Percentiles rank a stretch among this genome's conserved stretches.
These are phyloP conservation scores for Euptelea pleiosperma DNA, from an alignment of 164 flowering plant genomes.

Conservation along the genomic window DNA sequence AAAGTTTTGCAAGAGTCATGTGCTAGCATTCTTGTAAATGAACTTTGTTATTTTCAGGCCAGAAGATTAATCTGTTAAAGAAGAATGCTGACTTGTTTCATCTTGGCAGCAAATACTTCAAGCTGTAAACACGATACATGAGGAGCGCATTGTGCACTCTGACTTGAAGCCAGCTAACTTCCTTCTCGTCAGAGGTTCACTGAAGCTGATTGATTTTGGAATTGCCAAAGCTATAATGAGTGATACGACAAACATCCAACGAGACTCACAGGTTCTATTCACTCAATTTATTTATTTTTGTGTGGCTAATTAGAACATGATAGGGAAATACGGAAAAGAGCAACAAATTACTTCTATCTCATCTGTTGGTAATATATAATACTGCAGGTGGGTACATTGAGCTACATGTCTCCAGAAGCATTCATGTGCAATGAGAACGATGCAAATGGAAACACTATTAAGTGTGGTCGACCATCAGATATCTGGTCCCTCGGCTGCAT, in stretches of 20 bases:
- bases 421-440: constrained; percentile 96
- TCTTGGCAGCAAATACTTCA: constrained; percentile 84
- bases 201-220: constrained; percentile 97
- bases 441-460: constrained; percentile 77
- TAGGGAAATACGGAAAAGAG: background rate
- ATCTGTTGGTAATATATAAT: background rate
- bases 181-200: constrained; percentile 90
- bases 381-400: constrained; percentile 90
- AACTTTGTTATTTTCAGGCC: background rate
- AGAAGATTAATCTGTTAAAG: background rate
- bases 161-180: constrained; percentile 99
- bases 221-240: constrained; percentile 96
- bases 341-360: too few relatives aligned
- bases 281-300: background rate
- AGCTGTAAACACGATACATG: constrained; percentile 96
- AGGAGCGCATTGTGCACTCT: constrained; percentile 97
- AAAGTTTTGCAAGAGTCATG: too few relatives aligned
- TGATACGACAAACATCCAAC: constrained; percentile 95
- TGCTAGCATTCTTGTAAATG: background rate
- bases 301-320: background rate
- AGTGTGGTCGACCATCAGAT: constrained; percentile 97
- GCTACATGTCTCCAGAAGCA: constrained; percentile 99
- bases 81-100: constrained; percentile 1
- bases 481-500: constrained; percentile 99
- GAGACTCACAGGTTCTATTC: constrained; percentile 85